phyloP scores from a whole-genome alignment of 2,329 filamentous ascomycete genomes.

The Cercospora zeae-maydis region DNA sequence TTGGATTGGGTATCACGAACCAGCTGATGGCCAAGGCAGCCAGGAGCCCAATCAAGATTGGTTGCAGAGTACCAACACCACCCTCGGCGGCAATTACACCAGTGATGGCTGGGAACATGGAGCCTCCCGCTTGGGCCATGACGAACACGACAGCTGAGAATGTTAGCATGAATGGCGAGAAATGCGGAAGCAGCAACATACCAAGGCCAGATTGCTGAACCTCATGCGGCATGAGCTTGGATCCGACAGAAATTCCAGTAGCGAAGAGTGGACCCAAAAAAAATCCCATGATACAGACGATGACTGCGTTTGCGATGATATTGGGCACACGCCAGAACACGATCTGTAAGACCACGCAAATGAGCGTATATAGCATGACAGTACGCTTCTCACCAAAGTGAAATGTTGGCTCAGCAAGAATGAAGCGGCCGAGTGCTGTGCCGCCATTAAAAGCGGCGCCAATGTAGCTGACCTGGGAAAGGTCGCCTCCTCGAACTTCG shows the following conservation, averaged over 20 bases:
- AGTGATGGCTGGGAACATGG: constrained; percentile 25
- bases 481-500: constrained; percentile 54
- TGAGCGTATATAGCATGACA: constrained; percentile 50
- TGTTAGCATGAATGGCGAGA: background rate
- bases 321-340: background rate
- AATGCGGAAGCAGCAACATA: background rate
- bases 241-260: constrained; percentile 54
- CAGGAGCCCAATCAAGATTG: constrained; percentile 50
- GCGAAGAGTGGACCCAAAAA: constrained; percentile 50
- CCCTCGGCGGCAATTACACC: constrained; percentile 30
- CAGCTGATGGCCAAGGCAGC: constrained; percentile 35
- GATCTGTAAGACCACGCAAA: background rate
- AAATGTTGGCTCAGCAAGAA: constrained; percentile 18
- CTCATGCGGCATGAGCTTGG: constrained; percentile 50
- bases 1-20: constrained; percentile 22
- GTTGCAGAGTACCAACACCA: constrained; percentile 51
- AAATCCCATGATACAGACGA: background rate
- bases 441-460: constrained; percentile 60
- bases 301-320: background rate
- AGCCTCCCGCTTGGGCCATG: constrained; percentile 26
- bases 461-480: constrained; percentile 60
- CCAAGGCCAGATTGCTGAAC: constrained; percentile 47
- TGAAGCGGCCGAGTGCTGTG: constrained; percentile 48
- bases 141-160: constrained; percentile 22
- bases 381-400: constrained; percentile 57